Evolutionary conservation across 805 yeast genomes (phyloP).

Genomic region (Metschnikowia borealis): DNA sequence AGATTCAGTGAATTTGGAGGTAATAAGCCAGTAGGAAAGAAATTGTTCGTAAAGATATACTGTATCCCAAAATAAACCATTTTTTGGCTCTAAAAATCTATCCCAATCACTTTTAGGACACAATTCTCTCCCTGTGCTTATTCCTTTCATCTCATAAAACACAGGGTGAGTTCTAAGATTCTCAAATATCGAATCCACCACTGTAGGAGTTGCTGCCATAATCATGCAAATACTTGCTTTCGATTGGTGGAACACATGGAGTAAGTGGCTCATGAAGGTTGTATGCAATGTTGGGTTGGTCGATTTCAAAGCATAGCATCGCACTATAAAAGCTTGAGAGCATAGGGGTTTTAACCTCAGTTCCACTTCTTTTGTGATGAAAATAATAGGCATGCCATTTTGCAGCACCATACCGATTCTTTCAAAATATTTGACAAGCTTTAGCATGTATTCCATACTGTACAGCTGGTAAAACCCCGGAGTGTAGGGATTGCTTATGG

Average conservation of each 20-base stretch:
- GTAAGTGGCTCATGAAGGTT: slow-evolving; percentile 25
- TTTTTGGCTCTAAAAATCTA: background rate
- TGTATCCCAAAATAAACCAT: slow-evolving; percentile 27
- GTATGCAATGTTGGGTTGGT: slow-evolving; percentile 12
- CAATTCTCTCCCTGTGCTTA: background rate
- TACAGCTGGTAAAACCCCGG: background rate
- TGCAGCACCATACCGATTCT: background rate
- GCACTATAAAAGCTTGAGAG: slow-evolving; percentile 7
- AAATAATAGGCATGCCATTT: background rate
- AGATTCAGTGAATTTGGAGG: slow-evolving; percentile 63
- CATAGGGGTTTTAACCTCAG: background rate
- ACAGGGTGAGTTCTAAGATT: slow-evolving; percentile 20
- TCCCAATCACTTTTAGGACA: background rate
- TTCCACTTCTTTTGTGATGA: background rate
- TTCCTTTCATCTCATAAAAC: slow-evolving; percentile 15
- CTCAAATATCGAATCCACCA: slow-evolving; percentile 30
- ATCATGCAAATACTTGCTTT: slow-evolving; percentile 39
- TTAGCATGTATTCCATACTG: background rate
- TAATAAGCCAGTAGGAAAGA: slow-evolving; percentile 61
- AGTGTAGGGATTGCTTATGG: background rate
- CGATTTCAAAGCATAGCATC: background rate
- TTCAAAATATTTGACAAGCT: background rate
- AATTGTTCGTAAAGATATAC: slow-evolving; percentile 55
- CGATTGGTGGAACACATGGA: slow-evolving; percentile 34
- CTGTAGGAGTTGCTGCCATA: slow-evolving; percentile 38